These are phyloP conservation scores for Solanum raphanifolium DNA, from an alignment of 257 asterid species.

Conservation along the genomic window DNA sequence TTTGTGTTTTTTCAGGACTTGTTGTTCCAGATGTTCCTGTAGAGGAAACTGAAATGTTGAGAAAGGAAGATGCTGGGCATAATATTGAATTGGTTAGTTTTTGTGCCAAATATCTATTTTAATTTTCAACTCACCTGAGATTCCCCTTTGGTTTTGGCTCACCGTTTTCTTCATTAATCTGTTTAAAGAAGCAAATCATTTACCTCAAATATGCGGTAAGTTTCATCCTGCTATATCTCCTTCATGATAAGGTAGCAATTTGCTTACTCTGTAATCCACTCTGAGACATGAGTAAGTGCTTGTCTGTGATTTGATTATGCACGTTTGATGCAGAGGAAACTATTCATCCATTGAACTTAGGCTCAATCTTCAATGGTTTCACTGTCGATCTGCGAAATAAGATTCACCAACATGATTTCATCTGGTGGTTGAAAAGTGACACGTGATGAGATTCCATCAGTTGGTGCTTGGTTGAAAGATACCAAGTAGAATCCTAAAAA, in stretches of 20 bases:
- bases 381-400: no score
- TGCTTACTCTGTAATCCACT: background rate
- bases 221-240: background rate
- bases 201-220: background rate
- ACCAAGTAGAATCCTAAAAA: no score
- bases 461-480: no score
- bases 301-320: background rate
- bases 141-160: background rate
- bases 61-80: conserved; percentile 55
- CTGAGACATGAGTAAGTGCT: background rate
- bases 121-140: background rate
- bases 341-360: no score
- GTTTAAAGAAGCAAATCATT: background rate
- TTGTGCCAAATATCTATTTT: background rate
- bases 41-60: conserved; percentile 72
- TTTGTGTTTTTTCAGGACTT: conserved; percentile 42
- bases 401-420: no score
- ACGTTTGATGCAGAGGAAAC: background rate
- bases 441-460: no score
- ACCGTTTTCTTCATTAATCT: background rate
- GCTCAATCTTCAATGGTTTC: no score
- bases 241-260: background rate
- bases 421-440: no score
- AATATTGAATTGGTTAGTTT: conserved; percentile 70
- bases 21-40: conserved; percentile 87